A percentile compares a stretch with the other conserved stretches of the same genome.
Evolutionary conservation across 2,329 filamentous ascomycete genomes (phyloP).

Genomic region (Tetracladium maxilliforme): DNA sequence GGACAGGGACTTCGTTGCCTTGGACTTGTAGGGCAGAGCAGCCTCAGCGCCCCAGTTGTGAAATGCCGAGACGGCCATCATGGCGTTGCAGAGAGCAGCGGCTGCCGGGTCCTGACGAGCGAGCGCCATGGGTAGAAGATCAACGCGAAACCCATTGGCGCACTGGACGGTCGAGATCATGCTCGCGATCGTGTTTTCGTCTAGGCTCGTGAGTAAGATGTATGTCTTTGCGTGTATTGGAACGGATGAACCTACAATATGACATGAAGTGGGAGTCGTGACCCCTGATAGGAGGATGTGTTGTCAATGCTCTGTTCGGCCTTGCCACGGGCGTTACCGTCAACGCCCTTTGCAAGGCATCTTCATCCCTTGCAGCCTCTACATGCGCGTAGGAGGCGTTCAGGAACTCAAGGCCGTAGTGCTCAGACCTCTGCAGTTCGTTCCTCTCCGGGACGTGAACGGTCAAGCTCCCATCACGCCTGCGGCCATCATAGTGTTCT

Average conservation of each 20-base stretch:
- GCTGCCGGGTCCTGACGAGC: constrained; percentile 16
- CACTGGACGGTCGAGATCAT: constrained; percentile 31
- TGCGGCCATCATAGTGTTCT: constrained; percentile 27
- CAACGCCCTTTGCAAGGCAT: too few species aligned
- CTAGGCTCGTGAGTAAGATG: constrained; percentile 13
- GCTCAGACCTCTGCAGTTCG: too few species aligned
- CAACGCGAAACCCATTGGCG: constrained; percentile 28
- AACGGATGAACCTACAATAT: too few species aligned
- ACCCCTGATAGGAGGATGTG: too few species aligned
- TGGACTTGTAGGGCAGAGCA: constrained; percentile 24
- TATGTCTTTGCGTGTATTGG: constrained; percentile 10
- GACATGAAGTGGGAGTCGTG: too few species aligned
- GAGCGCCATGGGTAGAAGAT: constrained; percentile 29
- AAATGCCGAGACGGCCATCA: constrained; percentile 26
- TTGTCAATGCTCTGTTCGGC: too few species aligned
- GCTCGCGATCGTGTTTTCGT: constrained; percentile 20
- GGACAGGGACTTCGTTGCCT: constrained; percentile 22
- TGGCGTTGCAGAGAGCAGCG: constrained; percentile 24
- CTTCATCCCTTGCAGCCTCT: too few species aligned
- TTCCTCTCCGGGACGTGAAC: constrained; percentile 14
- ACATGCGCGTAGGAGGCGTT: too few species aligned
- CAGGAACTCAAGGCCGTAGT: too few species aligned
- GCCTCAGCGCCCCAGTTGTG: constrained; percentile 22
- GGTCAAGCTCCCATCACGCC: constrained; percentile 13
- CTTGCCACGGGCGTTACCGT: too few species aligned